Conservation (phyloP, 2,329 filamentous ascomycete genomes). For the Fusarium tricinctum region DNA sequence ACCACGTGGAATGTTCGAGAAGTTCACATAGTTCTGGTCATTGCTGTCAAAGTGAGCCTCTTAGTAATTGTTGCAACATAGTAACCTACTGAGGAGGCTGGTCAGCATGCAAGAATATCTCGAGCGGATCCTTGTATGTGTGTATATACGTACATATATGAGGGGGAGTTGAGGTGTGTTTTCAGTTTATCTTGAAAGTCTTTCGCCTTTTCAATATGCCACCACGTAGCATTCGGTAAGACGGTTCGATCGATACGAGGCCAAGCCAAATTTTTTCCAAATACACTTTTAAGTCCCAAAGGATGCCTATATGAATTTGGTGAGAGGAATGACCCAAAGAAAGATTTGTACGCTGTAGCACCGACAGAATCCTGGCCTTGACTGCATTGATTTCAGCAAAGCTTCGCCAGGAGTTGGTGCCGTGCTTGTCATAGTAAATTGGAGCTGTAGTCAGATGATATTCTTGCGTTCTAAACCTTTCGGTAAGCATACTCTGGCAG, state of each 20-base stretch:
- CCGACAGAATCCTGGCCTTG: constrained; percentile 26
- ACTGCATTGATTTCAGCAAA: constrained; percentile 1
- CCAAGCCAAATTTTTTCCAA: constrained; percentile 1
- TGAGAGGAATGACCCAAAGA: constrained; percentile 23
- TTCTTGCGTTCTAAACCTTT: constrained; percentile 40
- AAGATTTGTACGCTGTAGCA: constrained; percentile 29
- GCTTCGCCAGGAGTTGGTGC: constrained; percentile 2
- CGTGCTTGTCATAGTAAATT: constrained; percentile 26
- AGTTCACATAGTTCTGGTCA: not conserved
- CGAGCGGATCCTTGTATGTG: constrained; percentile 3
- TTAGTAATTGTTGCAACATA: constrained; percentile 1
- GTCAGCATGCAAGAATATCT: constrained; percentile 24
- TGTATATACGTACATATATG: not conserved
- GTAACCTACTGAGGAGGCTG: constrained; percentile 1
- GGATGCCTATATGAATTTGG: constrained; percentile 3
- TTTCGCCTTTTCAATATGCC: not conserved
- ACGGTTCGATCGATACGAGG: constrained; percentile 20
- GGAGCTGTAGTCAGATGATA: constrained; percentile 36
- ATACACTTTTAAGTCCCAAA: not conserved
- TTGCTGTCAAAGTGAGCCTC: constrained; percentile 7
- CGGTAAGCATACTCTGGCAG: constrained; percentile 31
- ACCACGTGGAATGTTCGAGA: not conserved
- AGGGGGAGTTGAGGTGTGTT: constrained; percentile 4
- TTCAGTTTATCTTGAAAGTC: constrained; percentile 7
- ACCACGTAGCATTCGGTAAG: constrained; percentile 14